These are phyloP conservation scores for Acanthamoeba lenticulata DNA, from an alignment of 208 protist genomes.

Conservation along the genomic window DNA sequence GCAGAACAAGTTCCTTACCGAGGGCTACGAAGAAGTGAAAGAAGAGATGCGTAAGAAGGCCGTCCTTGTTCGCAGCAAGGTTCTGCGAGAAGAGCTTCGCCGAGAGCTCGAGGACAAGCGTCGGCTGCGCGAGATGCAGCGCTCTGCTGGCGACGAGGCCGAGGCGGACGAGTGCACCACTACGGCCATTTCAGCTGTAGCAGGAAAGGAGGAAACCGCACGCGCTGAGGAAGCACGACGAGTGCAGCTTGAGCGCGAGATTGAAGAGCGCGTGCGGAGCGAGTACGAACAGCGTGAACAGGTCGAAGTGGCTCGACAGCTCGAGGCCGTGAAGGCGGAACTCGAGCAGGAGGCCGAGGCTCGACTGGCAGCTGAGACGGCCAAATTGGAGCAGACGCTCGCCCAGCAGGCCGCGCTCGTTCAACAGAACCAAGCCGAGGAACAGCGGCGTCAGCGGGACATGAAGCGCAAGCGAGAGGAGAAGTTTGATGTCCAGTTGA, in stretches of 20 bases:
- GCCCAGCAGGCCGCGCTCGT: background rate
- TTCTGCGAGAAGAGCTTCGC: background rate
- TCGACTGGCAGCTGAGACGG: background rate
- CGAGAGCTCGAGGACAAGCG: conserved; percentile 37
- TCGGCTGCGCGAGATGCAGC: background rate
- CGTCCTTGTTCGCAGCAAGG: background rate
- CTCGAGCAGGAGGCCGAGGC: background rate
- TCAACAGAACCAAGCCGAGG: background rate
- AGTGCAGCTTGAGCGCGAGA: background rate
- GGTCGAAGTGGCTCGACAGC: background rate
- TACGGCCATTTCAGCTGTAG: too few relatives aligned
- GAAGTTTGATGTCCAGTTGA: background rate
- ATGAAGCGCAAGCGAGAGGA: background rate
- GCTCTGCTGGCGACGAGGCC: too few relatives aligned
- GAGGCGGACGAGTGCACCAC: too few relatives aligned
- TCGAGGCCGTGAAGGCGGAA: background rate
- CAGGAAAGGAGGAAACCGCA: too few relatives aligned
- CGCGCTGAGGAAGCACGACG: background rate
- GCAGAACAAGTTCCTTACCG: conserved; percentile 20
- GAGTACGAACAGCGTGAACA: background rate
- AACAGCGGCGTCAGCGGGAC: background rate
- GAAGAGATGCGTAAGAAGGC: conserved; percentile 43
- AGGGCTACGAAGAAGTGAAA: conserved; percentile 28
- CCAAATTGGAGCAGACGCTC: background rate
- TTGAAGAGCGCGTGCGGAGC: background rate